phyloP scores from a whole-genome alignment of 2,329 filamentous ascomycete species.

The Niveomyces coronatus region DNA sequence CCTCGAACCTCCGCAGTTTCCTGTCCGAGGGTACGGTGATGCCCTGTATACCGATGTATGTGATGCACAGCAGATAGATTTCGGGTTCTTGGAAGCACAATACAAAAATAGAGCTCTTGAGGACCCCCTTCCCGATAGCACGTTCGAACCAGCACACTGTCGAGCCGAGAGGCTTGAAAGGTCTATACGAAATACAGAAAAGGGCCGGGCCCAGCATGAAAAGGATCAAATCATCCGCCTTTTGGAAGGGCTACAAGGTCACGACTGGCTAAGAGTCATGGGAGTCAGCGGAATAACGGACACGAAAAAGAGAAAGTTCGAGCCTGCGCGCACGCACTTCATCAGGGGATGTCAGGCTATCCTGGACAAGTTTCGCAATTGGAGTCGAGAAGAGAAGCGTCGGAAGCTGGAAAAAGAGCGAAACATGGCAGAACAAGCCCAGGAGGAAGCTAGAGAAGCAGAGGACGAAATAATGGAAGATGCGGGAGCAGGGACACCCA shows the following conservation, averaged over 20 bases:
- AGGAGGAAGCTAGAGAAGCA: conserved; percentile 25
- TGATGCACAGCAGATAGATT: conserved; percentile 46
- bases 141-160: conserved; percentile 45
- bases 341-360: conserved; percentile 73
- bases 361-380: conserved; percentile 76
- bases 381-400: conserved; percentile 84
- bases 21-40: conserved; percentile 45
- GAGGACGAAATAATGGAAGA: conserved; percentile 20
- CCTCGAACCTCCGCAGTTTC: conserved; percentile 19
- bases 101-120: conserved; percentile 31
- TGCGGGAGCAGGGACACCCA: conserved; percentile 22
- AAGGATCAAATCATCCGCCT: conserved; percentile 54
- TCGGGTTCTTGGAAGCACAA: conserved; percentile 40
- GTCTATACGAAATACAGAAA: conserved; percentile 53
- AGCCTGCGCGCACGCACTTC: conserved; percentile 76
- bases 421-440: conserved; percentile 22
- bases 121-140: conserved; percentile 46
- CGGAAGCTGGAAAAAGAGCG: conserved; percentile 68
- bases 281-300: conserved; percentile 81
- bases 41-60: conserved; percentile 45
- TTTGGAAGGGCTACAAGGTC: conserved; percentile 75
- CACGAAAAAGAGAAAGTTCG: conserved; percentile 74
- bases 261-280: conserved; percentile 88
- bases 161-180: conserved; percentile 51
- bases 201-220: conserved; percentile 55